These are phyloP conservation scores for Rhizophagus sp. DNA, from an alignment of 192 early-diverging fungal genomes.

Conservation along the genomic window DNA sequence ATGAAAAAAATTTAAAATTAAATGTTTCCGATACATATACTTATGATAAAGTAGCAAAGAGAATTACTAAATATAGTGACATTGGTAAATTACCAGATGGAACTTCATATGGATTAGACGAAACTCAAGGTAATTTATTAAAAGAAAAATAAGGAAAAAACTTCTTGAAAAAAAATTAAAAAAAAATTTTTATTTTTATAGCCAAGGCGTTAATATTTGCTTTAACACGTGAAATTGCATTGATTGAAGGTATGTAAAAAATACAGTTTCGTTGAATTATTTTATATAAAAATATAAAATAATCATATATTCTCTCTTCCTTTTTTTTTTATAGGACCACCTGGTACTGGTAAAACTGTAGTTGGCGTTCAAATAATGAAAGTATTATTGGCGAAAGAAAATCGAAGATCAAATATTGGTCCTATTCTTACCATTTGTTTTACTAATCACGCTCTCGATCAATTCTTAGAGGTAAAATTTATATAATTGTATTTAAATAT, in stretches of 20 bases:
- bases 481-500: neutral
- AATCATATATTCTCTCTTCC: too few relatives aligned
- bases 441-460: constrained; percentile 65
- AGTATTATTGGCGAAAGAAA: constrained; percentile 35
- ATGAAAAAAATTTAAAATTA: constrained; percentile 2
- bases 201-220: constrained; percentile 47
- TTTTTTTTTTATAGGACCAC: constrained; percentile 32
- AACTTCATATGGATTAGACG: too few relatives aligned
- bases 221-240: constrained; percentile 47
- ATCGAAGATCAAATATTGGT: constrained; percentile 34
- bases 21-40: too few relatives aligned
- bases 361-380: constrained; percentile 54
- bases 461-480: constrained; percentile 48
- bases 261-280: too few relatives aligned
- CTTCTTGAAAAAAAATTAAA: too few relatives aligned
- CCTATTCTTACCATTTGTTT: constrained; percentile 56
- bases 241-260: constrained; percentile 46
- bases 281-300: too few relatives aligned
- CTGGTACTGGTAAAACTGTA: constrained; percentile 55
- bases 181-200: neutral
- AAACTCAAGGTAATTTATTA: too few relatives aligned
- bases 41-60: too few relatives aligned
- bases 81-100: too few relatives aligned
- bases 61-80: too few relatives aligned
- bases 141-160: too few relatives aligned